Evolutionary conservation across 1,284 basidiomycete genomes (phyloP).

Genomic region (Heterobasidion irregulare): DNA sequence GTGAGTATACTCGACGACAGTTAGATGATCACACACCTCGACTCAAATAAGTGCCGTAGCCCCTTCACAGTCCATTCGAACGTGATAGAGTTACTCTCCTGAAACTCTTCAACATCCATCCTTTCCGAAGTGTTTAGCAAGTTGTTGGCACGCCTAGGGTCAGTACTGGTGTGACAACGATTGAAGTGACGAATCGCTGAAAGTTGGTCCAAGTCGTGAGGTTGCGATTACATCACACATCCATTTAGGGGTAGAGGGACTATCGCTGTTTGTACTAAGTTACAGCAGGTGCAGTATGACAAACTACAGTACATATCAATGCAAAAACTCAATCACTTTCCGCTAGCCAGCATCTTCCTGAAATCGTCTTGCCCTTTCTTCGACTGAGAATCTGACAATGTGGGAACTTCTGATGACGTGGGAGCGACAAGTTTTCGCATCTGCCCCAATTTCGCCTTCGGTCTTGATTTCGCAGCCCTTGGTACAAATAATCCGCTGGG

Average conservation of each 20-base stretch:
- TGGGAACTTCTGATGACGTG: conserved; percentile 12
- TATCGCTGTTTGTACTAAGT: too few relatives aligned
- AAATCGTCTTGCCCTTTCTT: conserved; percentile 71
- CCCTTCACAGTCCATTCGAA: conserved; percentile 74
- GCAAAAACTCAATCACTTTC: conserved; percentile 10
- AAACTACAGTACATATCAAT: too few relatives aligned
- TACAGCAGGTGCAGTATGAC: too few relatives aligned
- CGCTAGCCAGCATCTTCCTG: conserved; percentile 57
- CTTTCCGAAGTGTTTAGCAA: not conserved
- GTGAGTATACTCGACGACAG: not conserved
- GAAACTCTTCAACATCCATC: conserved; percentile 19
- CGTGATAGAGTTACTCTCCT: conserved; percentile 54
- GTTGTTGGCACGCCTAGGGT: not conserved
- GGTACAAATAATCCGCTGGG: conserved; percentile 54
- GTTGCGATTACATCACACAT: too few relatives aligned
- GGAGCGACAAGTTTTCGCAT: conserved; percentile 24
- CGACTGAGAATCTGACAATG: conserved; percentile 5
- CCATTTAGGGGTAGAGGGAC: too few relatives aligned
- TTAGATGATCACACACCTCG: conserved; percentile 31
- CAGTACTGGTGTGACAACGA: not conserved
- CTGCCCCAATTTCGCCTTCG: conserved; percentile 62
- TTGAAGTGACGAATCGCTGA: not conserved
- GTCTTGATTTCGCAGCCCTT: conserved; percentile 50
- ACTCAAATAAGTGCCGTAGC: conserved; percentile 64
- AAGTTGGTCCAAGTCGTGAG: not conserved